Evolutionary conservation across 2,329 filamentous ascomycete species (phyloP).

Genomic region (Colletotrichum kahawae): DNA sequence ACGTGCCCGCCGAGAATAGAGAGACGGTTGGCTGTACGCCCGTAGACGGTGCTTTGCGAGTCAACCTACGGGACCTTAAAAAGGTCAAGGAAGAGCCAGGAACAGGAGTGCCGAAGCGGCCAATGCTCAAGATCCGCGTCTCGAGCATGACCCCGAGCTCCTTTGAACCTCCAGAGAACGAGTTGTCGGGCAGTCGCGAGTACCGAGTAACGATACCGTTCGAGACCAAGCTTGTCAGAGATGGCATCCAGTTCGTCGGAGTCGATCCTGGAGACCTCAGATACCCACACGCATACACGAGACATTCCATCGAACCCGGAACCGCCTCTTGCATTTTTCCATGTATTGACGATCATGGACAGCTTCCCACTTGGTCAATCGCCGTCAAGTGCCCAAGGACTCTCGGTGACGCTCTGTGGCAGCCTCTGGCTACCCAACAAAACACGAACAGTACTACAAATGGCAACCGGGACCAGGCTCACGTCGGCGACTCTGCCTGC

Average conservation of each 20-base stretch:
- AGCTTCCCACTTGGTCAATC: constrained; percentile 85
- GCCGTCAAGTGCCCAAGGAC: constrained; percentile 87
- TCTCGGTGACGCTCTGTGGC: constrained; percentile 75
- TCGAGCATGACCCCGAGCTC: constrained; percentile 37
- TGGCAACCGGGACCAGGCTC: constrained; percentile 33
- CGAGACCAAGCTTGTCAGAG: constrained; percentile 73
- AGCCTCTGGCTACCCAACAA: constrained; percentile 48
- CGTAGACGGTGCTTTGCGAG: constrained; percentile 56
- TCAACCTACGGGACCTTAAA: constrained; percentile 41
- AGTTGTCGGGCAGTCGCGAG: constrained; percentile 58
- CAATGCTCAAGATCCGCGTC: constrained; percentile 49
- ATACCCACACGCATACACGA: constrained; percentile 92
- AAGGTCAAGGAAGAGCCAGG: constrained; percentile 18
- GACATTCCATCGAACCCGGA: constrained; percentile 78
- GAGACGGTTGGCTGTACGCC: constrained; percentile 61
- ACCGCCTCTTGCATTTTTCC: constrained; percentile 88
- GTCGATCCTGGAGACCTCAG: constrained; percentile 78
- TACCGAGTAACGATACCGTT: constrained; percentile 74
- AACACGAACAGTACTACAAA: constrained; percentile 33
- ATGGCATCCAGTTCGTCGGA: constrained; percentile 92
- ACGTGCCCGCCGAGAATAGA: constrained; percentile 60
- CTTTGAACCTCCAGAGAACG: constrained; percentile 27
- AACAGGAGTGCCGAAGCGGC: constrained; percentile 28
- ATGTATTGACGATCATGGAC: constrained; percentile 85
- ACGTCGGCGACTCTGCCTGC: constrained; percentile 46